Conservation (phyloP, 768 basidiomycete genomes). For the Leccinum sublutescens region DNA sequence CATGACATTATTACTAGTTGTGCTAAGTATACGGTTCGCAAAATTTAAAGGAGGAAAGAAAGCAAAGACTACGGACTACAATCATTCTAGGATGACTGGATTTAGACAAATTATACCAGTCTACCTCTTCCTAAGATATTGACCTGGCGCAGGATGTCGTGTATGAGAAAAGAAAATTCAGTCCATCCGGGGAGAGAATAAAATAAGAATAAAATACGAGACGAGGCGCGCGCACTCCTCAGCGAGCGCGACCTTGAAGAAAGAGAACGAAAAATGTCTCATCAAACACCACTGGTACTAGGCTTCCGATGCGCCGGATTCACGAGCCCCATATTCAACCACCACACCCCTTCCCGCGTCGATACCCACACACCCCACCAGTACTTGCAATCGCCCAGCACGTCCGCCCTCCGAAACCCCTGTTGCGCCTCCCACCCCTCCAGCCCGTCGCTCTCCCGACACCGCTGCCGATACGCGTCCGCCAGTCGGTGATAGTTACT, state of each 20-base stretch:
- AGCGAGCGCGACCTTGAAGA: background rate
- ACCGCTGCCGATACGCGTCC: constrained; percentile 35
- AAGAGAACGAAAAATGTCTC: background rate
- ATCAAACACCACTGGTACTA: background rate
- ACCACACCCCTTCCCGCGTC: constrained; percentile 39
- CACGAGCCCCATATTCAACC: constrained; percentile 45
- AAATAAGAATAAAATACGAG: background rate
- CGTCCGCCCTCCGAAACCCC: constrained; percentile 45
- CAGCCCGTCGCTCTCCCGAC: constrained; percentile 39
- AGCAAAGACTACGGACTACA: background rate
- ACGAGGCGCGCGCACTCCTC: background rate
- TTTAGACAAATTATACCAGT: background rate
- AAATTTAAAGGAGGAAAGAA: background rate
- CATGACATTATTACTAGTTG: background rate
- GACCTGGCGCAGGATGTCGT: background rate
- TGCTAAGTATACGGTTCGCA: background rate
- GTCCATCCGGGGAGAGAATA: background rate
- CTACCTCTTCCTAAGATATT: background rate
- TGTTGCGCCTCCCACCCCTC: constrained; percentile 35
- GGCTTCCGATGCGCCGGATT: constrained; percentile 13
- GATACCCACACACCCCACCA: constrained; percentile 44
- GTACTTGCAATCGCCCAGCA: constrained; percentile 43
- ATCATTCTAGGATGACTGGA: background rate
- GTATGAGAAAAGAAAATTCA: background rate
- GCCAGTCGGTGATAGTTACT: constrained; percentile 16